Base-by-base conservation (phyloP, 2,329 filamentous ascomycete species). In the Trichophyton equinum region DNA sequence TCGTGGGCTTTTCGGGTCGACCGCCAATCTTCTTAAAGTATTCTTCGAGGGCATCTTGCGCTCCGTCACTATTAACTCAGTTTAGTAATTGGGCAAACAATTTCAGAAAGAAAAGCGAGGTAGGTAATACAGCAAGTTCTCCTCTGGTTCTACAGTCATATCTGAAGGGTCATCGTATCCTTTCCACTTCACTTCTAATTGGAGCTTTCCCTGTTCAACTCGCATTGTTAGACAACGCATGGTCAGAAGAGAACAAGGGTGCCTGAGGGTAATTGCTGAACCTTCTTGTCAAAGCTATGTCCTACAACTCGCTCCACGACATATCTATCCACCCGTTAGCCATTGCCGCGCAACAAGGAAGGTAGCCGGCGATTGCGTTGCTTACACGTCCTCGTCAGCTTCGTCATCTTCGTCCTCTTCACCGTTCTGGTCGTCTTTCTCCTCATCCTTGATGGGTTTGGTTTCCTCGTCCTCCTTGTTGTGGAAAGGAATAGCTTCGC, bases 121-220 rank as follows among this genome's bases (percentile, higher is more conserved):
- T 44, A 22, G 22, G 18, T 9, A 47, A 9, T 27, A 53, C 27
- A 61, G 18, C 72, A 75, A 66, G 55, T 76, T 75, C 5, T 74
- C 72, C 65, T 79, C 76, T 1, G 76, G 76, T 62, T 79, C 77
- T 66, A 73, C 67, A 1, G 77, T 79, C 59, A 72, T 69, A 55
- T 79, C 76, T n/a, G 67, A 64, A 1, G 71, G 70, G 4, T 75
- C 67, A 1, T 75, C 70, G 59, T 77, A 79, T 4, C 75, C 76
- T 63, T 75, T 74, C 77, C 77, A 79, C 65, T 79, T 79, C 33
- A 79, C 75, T 6, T 71, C 64, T 20, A 77, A 71, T 40, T 72
- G 62, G 25, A 78, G 67, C 18, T 67, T 67, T 38, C 71, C 71
- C 75, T 77, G 47, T 47, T 57, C 30, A 38, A 33, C 3, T 13